phyloP scores from a whole-genome alignment of 106 monocot genomes.

The Cymbidium sinense region DNA sequence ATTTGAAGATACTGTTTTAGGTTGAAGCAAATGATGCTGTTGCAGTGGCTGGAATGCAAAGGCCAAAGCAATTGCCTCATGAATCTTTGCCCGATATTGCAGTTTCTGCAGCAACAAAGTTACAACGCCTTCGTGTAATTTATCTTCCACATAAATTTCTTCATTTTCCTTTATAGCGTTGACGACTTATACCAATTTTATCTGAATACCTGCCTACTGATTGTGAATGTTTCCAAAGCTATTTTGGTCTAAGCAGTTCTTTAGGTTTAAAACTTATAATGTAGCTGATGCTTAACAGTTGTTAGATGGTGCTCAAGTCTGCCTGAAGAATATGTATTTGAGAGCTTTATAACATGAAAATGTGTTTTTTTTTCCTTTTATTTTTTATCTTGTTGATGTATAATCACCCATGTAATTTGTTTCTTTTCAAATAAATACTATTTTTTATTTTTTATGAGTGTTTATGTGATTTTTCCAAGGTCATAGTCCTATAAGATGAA shows the following conservation, averaged over 20 bases:
- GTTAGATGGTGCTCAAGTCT: neutral
- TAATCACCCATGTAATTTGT: neutral
- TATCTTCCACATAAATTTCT: neutral
- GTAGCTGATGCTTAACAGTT: neutral
- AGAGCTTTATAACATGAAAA: neutral
- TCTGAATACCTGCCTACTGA: neutral
- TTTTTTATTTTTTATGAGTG: neutral
- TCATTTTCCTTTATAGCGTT: neutral
- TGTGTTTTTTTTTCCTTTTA: neutral
- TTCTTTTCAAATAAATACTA: neutral
- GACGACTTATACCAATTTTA: neutral
- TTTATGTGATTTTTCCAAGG: neutral
- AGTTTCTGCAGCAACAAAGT: conserved; percentile 85
- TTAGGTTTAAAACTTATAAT: neutral
- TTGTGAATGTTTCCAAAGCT: neutral
- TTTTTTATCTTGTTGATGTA: neutral
- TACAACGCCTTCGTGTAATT: conserved; percentile 81
- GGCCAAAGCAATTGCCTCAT: conserved; percentile 74
- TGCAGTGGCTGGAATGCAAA: conserved; percentile 88
- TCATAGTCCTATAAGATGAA: neutral
- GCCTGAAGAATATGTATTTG: neutral
- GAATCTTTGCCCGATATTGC: conserved; percentile 76
- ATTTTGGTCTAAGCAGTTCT: neutral
- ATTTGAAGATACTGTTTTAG: conserved; percentile 31
- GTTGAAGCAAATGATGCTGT: conserved; percentile 97